A percentile compares a stretch with the other conserved stretches of the same genome.
Evolutionary conservation across 75 land plant genomes (phyloP).

Genomic region (Cryptomeria japonica): DNA sequence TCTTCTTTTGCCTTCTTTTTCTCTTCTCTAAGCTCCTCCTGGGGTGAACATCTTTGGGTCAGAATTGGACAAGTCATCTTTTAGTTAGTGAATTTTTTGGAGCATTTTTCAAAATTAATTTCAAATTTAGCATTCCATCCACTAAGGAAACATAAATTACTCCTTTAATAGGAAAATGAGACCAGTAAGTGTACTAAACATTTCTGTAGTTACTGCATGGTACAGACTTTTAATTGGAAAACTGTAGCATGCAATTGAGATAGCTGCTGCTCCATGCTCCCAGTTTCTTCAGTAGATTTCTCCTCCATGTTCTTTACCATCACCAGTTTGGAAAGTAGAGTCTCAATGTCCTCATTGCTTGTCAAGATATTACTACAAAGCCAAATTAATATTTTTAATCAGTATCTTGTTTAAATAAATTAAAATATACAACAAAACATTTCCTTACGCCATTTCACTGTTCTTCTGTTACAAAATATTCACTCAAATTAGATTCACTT

Average conservation of each 20-base stretch:
- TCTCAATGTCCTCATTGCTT: conserved; percentile 24
- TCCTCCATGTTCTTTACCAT: conserved; percentile 17
- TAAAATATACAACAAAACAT: background rate
- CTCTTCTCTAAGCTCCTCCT: conserved; percentile 77
- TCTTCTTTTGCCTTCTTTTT: conserved; percentile 87
- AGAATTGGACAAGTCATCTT: background rate
- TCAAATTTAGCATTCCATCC: background rate
- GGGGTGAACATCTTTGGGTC: background rate
- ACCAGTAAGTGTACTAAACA: background rate
- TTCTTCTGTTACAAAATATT: background rate
- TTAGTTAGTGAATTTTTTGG: background rate
- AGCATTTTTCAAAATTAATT: background rate
- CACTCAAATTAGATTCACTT: background rate
- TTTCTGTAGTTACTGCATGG: background rate
- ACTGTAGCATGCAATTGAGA: conserved; percentile 16
- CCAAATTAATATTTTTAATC: background rate
- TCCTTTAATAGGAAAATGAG: background rate
- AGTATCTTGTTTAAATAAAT: conserved; percentile 6
- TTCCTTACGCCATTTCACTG: background rate
- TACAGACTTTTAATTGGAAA: background rate
- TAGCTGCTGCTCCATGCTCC: conserved; percentile 45
- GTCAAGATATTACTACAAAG: conserved; percentile 6
- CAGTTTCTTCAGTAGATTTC: conserved; percentile 26
- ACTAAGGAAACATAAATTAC: background rate
- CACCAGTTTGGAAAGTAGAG: conserved; percentile 29